Percentiles rank a stretch among this genome's conserved stretches.
phyloP scores from a whole-genome alignment of 306 rosid genomes.

The Inga oerstediana region DNA sequence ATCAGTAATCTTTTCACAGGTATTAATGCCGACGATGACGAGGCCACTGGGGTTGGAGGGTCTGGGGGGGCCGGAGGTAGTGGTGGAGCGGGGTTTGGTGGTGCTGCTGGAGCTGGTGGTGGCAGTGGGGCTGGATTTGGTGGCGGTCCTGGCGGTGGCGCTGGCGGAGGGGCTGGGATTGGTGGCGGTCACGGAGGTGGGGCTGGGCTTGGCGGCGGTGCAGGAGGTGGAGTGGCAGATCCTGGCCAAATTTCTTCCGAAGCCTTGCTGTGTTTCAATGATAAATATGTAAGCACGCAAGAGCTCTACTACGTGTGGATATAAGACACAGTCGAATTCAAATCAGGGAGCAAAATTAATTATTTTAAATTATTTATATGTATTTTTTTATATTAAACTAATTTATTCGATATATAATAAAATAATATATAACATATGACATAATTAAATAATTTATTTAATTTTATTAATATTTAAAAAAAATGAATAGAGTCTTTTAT shows the following conservation, averaged over 20 bases:
- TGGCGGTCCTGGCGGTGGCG: neutral
- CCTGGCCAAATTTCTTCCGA: conserved; percentile 64
- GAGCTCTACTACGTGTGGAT: neutral
- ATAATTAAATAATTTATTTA: too few relatives aligned
- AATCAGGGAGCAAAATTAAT: too few relatives aligned
- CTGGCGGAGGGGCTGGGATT: neutral
- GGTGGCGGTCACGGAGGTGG: conserved; percentile 8
- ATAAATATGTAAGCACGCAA: conserved; percentile 78
- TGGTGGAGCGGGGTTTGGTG: conserved; percentile 29
- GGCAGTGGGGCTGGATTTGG: conserved; percentile 21
- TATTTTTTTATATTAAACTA: too few relatives aligned
- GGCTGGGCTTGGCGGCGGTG: conserved; percentile 8
- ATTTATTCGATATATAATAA: too few relatives aligned
- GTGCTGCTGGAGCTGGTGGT: neutral
- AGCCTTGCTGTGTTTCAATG: conserved; percentile 82
- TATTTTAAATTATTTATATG: too few relatives aligned
- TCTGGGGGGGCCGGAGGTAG: neutral
- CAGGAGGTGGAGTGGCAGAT: conserved; percentile 34
- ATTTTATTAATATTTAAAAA: too few relatives aligned
- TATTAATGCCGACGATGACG: conserved; percentile 42
- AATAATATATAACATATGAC: too few relatives aligned
- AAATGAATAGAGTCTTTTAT: too few relatives aligned
- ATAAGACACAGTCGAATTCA: too few relatives aligned
- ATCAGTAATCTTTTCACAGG: conserved; percentile 37
- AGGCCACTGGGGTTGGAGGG: neutral